These are phyloP conservation scores for Pseudoperonospora humuli DNA, from an alignment of 352 stramenopile species.

Conservation along the genomic window DNA sequence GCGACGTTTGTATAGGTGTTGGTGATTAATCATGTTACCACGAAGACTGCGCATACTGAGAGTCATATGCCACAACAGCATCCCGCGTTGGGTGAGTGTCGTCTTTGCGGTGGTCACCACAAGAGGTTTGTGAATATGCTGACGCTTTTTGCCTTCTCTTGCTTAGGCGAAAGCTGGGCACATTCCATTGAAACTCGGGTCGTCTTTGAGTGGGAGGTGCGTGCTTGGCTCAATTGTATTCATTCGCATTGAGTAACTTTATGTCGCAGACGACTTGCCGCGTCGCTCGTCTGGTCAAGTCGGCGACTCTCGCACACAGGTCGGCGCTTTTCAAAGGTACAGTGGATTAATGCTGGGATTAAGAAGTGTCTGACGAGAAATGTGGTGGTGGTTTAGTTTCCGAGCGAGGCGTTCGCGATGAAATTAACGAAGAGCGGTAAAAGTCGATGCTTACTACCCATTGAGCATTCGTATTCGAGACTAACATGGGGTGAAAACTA, in stretches of 20 bases:
- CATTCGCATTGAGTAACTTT: neutral
- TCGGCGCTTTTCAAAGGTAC: slow-evolving; percentile 36
- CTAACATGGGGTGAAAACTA: too few species aligned
- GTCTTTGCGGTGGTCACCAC: neutral
- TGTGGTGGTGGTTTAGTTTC: slow-evolving; percentile 12
- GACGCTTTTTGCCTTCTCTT: neutral
- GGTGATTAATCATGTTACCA: slow-evolving; percentile 70
- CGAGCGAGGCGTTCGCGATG: slow-evolving; percentile 20
- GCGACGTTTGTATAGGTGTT: slow-evolving; percentile 32
- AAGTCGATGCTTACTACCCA: too few species aligned
- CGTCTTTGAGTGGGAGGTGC: slow-evolving; percentile 61
- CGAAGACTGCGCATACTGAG: slow-evolving; percentile 23
- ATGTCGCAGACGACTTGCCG: slow-evolving; percentile 25
- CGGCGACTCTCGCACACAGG: slow-evolving; percentile 31
- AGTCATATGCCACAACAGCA: slow-evolving; percentile 11
- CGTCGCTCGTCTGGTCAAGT: slow-evolving; percentile 44
- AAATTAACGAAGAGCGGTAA: slow-evolving; percentile 14
- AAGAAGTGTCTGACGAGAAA: neutral
- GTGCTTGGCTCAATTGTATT: neutral
- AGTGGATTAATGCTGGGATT: neutral
- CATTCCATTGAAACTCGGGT: slow-evolving; percentile 56
- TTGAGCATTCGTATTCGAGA: too few species aligned
- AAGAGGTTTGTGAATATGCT: neutral
- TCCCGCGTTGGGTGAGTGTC: slow-evolving; percentile 27
- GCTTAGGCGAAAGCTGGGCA: slow-evolving; percentile 60